A percentile compares a stretch with the other conserved stretches of the same genome.
These are phyloP conservation scores for Populus alba DNA, from an alignment of 345 rosid species.

Conservation along the genomic window DNA sequence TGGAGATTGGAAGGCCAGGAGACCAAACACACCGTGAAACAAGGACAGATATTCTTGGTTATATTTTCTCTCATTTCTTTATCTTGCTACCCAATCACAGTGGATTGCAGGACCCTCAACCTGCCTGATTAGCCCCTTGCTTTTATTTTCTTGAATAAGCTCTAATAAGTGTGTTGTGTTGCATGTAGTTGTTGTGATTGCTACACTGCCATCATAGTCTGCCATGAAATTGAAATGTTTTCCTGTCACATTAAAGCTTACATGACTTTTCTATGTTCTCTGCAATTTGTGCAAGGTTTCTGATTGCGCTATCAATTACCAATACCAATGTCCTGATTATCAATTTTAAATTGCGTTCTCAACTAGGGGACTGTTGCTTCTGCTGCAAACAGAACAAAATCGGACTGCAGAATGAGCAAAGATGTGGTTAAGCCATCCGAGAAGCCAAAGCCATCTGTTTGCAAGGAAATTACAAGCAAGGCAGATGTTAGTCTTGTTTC, in stretches of 20 bases:
- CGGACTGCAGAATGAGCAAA: background rate
- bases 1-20: background rate
- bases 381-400: constrained; percentile 1
- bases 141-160: too few relatives aligned
- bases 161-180: too few relatives aligned
- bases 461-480: background rate
- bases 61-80: too few relatives aligned
- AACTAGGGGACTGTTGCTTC: constrained; percentile 16
- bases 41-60: background rate
- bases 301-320: background rate
- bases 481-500: background rate
- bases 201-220: background rate
- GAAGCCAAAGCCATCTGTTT: constrained; percentile 8
- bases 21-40: too few relatives aligned
- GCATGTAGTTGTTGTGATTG: too few relatives aligned
- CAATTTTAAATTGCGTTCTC: background rate
- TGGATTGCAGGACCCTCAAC: background rate
- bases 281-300: background rate
- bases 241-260: background rate
- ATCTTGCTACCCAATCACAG: too few relatives aligned
- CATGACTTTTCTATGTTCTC: background rate
- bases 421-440: constrained; percentile 1
- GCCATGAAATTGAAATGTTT: background rate
- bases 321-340: background rate
- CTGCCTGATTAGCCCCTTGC: too few relatives aligned